Conservation (phyloP, 768 basidiomycete species). For the Pholiota microspora region DNA sequence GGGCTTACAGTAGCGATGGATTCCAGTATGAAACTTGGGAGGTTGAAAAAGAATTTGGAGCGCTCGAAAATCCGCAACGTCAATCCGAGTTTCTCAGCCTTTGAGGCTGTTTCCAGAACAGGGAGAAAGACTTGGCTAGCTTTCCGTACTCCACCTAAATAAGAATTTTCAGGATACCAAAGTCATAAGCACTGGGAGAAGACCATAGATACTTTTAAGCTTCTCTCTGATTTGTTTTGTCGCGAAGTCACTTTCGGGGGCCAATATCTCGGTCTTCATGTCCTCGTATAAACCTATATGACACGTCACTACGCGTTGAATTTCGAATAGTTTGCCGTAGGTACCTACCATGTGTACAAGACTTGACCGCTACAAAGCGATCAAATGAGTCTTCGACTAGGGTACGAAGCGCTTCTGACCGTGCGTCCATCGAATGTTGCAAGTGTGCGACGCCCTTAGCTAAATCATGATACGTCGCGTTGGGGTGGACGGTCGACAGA, state of each 20-base stretch:
- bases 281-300: conserved; percentile 77
- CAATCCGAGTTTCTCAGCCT: conserved; percentile 86
- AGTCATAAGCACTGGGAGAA: not conserved
- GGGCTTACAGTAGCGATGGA: conserved; percentile 77
- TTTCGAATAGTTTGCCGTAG: too few species aligned
- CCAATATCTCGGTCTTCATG: conserved; percentile 89
- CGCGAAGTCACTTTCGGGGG: conserved; percentile 73
- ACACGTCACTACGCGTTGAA: conserved; percentile 5
- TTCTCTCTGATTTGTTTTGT: conserved; percentile 79
- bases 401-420: conserved; percentile 88
- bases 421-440: conserved; percentile 74
- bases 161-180: conserved; percentile 52
- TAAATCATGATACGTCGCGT: conserved; percentile 91
- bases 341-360: conserved; percentile 87
- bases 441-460: conserved; percentile 71
- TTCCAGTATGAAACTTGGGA: conserved; percentile 87
- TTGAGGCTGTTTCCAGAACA: conserved; percentile 90
- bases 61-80: conserved; percentile 94
- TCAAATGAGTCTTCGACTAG: conserved; percentile 98
- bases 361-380: conserved; percentile 94
- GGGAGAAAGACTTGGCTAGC: conserved; percentile 96
- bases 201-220: conserved; percentile 63
- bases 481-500: conserved; percentile 86
- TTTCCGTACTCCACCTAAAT: conserved; percentile 61
- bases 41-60: conserved; percentile 98